Evolutionary conservation across 2,329 filamentous ascomycete species (phyloP).

Genomic region (Cryphonectria naterciae): DNA sequence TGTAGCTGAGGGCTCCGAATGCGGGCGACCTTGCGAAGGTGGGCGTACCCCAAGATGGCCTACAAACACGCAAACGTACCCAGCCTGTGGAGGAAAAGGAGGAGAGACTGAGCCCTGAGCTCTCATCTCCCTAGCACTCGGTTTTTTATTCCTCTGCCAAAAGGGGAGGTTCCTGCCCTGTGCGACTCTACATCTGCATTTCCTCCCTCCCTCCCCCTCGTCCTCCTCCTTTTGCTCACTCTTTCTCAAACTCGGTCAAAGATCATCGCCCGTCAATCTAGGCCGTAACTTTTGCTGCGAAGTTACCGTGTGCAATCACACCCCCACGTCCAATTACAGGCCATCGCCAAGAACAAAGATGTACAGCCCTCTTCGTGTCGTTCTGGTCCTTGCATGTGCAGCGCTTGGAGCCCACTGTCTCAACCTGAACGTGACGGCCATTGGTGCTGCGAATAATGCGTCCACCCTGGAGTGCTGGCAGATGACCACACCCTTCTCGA

Average conservation of each 20-base stretch:
- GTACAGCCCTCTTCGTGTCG: conserved; percentile 7
- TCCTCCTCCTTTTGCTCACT: neutral
- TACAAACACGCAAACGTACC: conserved; percentile 1
- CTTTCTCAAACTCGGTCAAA: neutral
- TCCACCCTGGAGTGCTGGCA: conserved; percentile 52
- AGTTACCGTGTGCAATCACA: neutral
- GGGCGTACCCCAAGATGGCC: neutral
- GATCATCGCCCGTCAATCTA: conserved; percentile 1
- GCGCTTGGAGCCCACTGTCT: conserved; percentile 17
- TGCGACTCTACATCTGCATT: neutral
- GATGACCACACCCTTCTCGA: conserved; percentile 41
- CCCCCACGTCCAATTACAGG: neutral
- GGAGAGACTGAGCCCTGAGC: neutral
- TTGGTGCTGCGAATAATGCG: conserved; percentile 40
- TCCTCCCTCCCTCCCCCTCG: neutral
- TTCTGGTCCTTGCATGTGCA: conserved; percentile 3
- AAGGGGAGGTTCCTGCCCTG: neutral
- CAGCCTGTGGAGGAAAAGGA: neutral
- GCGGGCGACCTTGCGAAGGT: neutral
- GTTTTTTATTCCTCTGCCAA: neutral
- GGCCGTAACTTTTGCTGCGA: neutral
- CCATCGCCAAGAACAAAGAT: conserved; percentile 13
- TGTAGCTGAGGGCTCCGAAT: neutral
- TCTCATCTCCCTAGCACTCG: neutral
- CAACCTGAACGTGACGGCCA: conserved; percentile 45